Percentiles rank a stretch among this genome's conserved stretches.
phyloP scores from a whole-genome alignment of 1,284 basidiomycete genomes.

The Mycosarcoma mackinlayi region DNA sequence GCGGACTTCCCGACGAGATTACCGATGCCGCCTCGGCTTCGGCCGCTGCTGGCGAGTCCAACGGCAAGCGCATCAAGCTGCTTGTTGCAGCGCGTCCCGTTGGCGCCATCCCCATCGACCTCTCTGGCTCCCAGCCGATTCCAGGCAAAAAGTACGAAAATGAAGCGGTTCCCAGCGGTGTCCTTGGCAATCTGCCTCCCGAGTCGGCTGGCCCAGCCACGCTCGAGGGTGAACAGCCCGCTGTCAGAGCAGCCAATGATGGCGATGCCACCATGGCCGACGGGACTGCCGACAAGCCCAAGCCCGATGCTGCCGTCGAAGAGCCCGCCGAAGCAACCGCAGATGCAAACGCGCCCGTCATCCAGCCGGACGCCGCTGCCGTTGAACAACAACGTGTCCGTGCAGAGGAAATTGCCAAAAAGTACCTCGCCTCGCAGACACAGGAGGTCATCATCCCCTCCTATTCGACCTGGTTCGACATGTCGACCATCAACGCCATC shows the following conservation, averaged over 20 bases:
- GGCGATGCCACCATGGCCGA: constrained; percentile 61
- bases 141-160: constrained; percentile 67
- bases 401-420: constrained; percentile 85
- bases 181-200: constrained; percentile 62
- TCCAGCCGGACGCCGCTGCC: constrained; percentile 76
- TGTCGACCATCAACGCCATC: constrained; percentile 90
- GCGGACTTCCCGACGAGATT: constrained; percentile 64
- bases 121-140: constrained; percentile 62
- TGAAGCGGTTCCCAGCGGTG: constrained; percentile 60
- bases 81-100: constrained; percentile 60
- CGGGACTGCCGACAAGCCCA: constrained; percentile 38
- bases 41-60: constrained; percentile 30
- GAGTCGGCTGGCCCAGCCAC: constrained; percentile 38
- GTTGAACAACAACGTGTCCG: constrained; percentile 80
- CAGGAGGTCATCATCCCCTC: constrained; percentile 93
- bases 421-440: constrained; percentile 95
- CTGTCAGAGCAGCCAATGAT: constrained; percentile 48
- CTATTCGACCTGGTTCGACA: constrained; percentile 98
- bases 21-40: constrained; percentile 49
- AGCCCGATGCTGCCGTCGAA: constrained; percentile 72
- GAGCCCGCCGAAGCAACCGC: constrained; percentile 79
- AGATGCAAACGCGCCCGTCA: constrained; percentile 69
- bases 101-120: constrained; percentile 63
- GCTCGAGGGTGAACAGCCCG: constrained; percentile 36
- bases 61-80: constrained; percentile 65